Conservation (phyloP, 2,329 filamentous ascomycete species). For the Cadophora sp. region DNA sequence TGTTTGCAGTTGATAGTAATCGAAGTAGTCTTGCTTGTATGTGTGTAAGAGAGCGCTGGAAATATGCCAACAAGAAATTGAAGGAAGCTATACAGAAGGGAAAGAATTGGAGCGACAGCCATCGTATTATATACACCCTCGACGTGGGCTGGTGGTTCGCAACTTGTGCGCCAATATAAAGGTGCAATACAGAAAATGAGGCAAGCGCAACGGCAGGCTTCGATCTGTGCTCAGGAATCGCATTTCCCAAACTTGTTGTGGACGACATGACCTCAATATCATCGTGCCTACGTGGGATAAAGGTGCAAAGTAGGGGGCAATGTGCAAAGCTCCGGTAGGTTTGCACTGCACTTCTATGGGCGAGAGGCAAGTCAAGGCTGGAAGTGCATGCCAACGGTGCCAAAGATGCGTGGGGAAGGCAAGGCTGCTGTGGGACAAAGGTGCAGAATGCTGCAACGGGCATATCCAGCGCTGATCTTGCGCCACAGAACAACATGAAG, state of each 20-base stretch:
- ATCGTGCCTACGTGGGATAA: neutral
- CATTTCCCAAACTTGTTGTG: neutral
- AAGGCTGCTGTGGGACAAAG: slow-evolving; percentile 1
- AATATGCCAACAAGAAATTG: neutral
- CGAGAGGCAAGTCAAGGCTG: slow-evolving; percentile 5
- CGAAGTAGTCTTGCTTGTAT: neutral
- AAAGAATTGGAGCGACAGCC: neutral
- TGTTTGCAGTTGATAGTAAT: neutral
- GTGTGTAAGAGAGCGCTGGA: neutral
- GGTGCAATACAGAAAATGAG: slow-evolving; percentile 8
- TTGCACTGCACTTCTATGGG: neutral
- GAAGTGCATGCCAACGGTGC: neutral
- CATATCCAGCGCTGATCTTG: neutral
- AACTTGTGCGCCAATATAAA: neutral
- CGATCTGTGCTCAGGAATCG: neutral
- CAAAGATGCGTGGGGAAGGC: slow-evolving; percentile 9
- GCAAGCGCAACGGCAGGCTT: neutral
- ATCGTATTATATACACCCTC: slow-evolving; percentile 1
- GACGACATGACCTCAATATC: neutral
- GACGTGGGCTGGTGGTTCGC: neutral
- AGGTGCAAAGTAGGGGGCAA: neutral
- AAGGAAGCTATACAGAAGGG: neutral
- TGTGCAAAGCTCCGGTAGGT: neutral
- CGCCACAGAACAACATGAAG: no score
- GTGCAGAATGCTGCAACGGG: neutral